phyloP scores from a whole-genome alignment of 306 rosid genomes.

The Clitoria ternatea region DNA sequence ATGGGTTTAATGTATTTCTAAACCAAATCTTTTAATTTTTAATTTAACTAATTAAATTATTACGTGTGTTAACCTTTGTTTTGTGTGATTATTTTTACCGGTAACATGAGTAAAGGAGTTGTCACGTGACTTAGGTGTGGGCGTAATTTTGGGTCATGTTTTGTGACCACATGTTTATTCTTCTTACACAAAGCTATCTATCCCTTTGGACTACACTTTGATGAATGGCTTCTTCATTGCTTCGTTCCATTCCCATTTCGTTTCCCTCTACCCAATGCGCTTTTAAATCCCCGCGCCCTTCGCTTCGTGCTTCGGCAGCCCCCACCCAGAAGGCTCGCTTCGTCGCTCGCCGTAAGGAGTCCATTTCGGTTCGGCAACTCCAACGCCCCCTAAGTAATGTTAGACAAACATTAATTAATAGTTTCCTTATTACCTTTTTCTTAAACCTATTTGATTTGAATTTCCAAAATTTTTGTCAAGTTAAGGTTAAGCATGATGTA shows the following conservation, averaged over 20 bases:
- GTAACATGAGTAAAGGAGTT: no score
- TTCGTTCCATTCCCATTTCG: conserved; percentile 30
- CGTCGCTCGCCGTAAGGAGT: conserved; percentile 71
- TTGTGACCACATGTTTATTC: conserved; percentile 3
- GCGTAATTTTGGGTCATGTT: neutral
- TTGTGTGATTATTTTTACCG: no score
- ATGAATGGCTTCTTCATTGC: conserved; percentile 59
- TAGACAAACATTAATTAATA: neutral
- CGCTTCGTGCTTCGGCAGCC: conserved; percentile 56
- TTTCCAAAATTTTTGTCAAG: neutral
- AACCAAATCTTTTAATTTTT: no score
- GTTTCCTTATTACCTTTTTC: neutral
- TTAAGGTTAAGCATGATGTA: no score
- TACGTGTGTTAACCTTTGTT: no score
- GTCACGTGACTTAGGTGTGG: neutral
- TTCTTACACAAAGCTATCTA: neutral
- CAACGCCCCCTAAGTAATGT: conserved; percentile 84
- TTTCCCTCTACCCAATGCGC: conserved; percentile 1
- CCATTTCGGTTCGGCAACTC: conserved; percentile 63
- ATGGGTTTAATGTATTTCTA: no score
- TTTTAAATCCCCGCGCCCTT: conserved; percentile 29
- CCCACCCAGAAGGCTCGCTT: conserved; percentile 60
- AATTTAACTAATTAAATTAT: no score
- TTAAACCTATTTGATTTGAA: no score
- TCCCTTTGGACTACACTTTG: neutral